phyloP scores from a whole-genome alignment of 208 protist species.

The Angomonas desouzai region DNA sequence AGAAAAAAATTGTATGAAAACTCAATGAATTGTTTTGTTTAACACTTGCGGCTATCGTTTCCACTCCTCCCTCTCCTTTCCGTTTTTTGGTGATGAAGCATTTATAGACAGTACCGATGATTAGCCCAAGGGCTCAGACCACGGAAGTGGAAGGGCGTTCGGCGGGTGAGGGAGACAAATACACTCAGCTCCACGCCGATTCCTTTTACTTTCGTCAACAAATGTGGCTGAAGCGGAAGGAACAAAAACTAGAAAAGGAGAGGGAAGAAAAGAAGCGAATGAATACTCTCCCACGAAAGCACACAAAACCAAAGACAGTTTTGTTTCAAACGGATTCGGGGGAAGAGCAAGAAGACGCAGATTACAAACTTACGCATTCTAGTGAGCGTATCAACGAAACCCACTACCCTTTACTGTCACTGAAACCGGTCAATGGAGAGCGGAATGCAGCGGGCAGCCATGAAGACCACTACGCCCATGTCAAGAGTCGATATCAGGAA shows the following conservation, averaged over 20 bases:
- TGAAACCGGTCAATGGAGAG: neutral
- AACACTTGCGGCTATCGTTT: too few relatives aligned
- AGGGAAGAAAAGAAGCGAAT: neutral
- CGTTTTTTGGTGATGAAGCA: slow-evolving; percentile 1
- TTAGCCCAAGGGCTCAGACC: neutral
- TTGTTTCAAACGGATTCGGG: neutral
- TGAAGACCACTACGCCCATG: neutral
- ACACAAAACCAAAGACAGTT: neutral
- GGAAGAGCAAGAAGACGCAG: neutral
- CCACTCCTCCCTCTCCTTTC: too few relatives aligned
- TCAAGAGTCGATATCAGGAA: slow-evolving; percentile 4
- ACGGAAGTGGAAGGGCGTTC: neutral
- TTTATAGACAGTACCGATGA: slow-evolving; percentile 4
- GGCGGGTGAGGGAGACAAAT: neutral
- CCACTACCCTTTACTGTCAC: slow-evolving; percentile 3
- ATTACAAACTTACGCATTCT: neutral
- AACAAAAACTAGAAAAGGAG: slow-evolving; percentile 8
- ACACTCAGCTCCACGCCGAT: neutral
- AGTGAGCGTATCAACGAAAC: neutral
- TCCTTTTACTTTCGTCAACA: slow-evolving; percentile 5
- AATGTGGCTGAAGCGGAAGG: slow-evolving; percentile 2
- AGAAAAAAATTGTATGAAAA: neutral
- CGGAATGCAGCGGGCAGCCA: neutral
- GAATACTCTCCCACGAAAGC: neutral
- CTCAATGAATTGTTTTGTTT: too few relatives aligned